phyloP scores from a whole-genome alignment of 2,329 filamentous ascomycete species.

The Scytalidium sp. region DNA sequence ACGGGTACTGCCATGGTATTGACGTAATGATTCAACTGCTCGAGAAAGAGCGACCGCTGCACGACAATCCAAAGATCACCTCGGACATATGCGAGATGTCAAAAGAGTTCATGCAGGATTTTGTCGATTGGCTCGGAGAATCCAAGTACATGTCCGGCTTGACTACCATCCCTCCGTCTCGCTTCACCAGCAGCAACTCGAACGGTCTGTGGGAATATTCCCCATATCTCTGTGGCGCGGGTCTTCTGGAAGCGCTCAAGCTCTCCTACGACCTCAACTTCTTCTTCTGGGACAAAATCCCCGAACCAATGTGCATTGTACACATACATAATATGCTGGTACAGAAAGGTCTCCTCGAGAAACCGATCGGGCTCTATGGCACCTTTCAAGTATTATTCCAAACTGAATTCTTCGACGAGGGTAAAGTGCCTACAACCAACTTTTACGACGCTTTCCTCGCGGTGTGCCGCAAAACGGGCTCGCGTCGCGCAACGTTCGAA shows the following conservation, averaged over 20 bases:
- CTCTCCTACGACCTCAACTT: conserved; percentile 33
- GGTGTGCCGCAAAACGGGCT: not conserved
- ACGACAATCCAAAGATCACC: conserved; percentile 17
- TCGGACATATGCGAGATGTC: conserved; percentile 13
- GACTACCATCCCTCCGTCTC: conserved; percentile 35
- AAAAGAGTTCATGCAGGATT: conserved; percentile 24
- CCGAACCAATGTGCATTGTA: conserved; percentile 36
- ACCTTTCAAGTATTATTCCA: conserved; percentile 24
- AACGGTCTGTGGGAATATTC: conserved; percentile 48
- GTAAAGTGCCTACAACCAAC: conserved; percentile 26
- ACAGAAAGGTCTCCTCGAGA: conserved; percentile 34
- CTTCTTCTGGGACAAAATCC: conserved; percentile 36
- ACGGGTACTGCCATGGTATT: conserved; percentile 30
- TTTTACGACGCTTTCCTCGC: conserved; percentile 22
- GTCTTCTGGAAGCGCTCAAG: conserved; percentile 41
- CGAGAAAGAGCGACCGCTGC: conserved; percentile 22
- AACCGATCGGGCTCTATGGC: conserved; percentile 30
- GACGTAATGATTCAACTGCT: conserved; percentile 28
- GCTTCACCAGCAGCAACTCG: conserved; percentile 35
- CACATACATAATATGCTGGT: conserved; percentile 49
- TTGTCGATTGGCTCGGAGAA: conserved; percentile 35
- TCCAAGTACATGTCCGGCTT: conserved; percentile 33
- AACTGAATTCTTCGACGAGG: conserved; percentile 25
- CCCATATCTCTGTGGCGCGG: conserved; percentile 44
- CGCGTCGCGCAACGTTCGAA: conserved; percentile 4